Conservation (phyloP, 2,329 filamentous ascomycete species). For the Xylaria sp. region DNA sequence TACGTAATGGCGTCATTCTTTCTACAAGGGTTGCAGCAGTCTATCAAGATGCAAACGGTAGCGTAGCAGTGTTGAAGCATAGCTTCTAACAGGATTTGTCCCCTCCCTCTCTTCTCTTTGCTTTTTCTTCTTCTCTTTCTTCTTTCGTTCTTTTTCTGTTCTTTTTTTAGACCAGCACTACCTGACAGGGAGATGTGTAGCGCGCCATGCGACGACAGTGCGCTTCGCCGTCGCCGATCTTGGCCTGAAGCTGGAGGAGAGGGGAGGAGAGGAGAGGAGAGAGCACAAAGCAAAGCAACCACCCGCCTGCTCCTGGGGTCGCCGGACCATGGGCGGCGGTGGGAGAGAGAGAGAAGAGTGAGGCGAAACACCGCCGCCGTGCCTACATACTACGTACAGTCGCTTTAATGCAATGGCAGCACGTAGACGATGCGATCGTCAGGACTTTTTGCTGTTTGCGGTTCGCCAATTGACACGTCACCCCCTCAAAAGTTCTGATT, state of each 20-base stretch:
- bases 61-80: background rate
- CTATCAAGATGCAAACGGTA: background rate
- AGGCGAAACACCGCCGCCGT: constrained; percentile 5
- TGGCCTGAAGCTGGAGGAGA: background rate
- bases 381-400: background rate
- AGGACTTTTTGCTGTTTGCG: constrained; percentile 13
- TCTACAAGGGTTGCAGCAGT: background rate
- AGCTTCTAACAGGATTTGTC: constrained; percentile 4
- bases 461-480: constrained; percentile 12
- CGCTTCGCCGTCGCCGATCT: constrained; percentile 1
- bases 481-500: constrained; percentile 3
- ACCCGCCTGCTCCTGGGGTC: background rate
- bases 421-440: constrained; percentile 7
- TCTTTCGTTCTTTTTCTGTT: background rate
- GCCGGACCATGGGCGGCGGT: background rate
- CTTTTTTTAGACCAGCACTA: constrained; percentile 3
- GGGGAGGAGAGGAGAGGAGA: background rate
- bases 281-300: background rate
- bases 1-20: background rate
- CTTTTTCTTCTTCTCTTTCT: background rate
- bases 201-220: constrained; percentile 6
- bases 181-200: constrained; percentile 5
- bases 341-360: constrained; percentile 1
- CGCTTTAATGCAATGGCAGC: constrained; percentile 12
- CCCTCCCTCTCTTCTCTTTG: background rate